Base-by-base conservation (phyloP, 2,329 filamentous ascomycete species). In the Epichloe sylvatica region DNA sequence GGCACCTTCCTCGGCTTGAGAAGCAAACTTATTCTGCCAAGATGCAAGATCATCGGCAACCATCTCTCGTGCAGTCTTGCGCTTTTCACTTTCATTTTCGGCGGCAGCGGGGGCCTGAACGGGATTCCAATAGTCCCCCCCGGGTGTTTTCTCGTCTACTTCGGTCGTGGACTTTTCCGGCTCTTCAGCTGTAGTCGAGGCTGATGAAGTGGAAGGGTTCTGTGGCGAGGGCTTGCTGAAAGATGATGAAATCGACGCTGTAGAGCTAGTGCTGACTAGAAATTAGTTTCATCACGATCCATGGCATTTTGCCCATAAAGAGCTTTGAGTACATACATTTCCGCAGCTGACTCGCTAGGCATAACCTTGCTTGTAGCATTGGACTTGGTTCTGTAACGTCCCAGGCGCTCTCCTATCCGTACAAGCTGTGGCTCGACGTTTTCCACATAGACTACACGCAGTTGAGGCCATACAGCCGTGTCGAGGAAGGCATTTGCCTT, bases 381-480 rank as follows among this genome's bases (percentile, higher is more conserved):
- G 5, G 59, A 57, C 52, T 65, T 65, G 45, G 67, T 68, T 43
- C 69, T 81, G 66, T 89, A 86, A 45, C 84, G 75, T 39, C 89
- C 90, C 11, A 98, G 76, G 43, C 90, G 82, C 69, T 96, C 85
- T 12, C 87, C 86, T 59, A 98, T 97, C 59, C 89, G 87, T 50
- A 91, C 78, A 13, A 98, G 75, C 66, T 98, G 94, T 13, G 94
- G 94, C 68, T 97, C 90, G 3, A 98, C 90, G 58, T 94, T 95
- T 61, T 95, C 83, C 11, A 83, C 78, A 61, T 97, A 97, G 5
- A 96, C 70, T 13, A 85, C 75, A 25, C 84, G 80, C 11, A 96
- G 54, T 55, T 84, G 83, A 2, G 91, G 91, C 83, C 86, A 92
- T 15, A 97, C 71, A 2, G 81, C 83, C 44, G 79, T 78, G 51